Evolutionary conservation across 1,139 yeast species (phyloP).

Genomic region (Nakaseomyces glabratus): DNA sequence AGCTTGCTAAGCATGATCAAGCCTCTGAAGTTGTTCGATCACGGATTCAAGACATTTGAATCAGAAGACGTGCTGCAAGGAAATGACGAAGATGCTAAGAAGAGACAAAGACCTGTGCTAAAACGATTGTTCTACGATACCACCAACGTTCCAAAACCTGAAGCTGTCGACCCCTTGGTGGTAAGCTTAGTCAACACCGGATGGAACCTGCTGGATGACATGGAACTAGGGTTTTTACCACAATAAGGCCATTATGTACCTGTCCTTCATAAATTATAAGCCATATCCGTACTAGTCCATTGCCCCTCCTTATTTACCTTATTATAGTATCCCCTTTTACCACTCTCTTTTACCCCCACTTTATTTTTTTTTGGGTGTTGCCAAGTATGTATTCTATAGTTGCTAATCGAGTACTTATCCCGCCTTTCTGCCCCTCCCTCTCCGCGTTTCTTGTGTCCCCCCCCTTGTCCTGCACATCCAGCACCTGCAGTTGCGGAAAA

Average conservation of each 20-base stretch:
- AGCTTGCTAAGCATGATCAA: constrained; percentile 25
- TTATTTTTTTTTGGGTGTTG: too few relatives aligned
- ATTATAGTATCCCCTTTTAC: too few relatives aligned
- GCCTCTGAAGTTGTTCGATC: constrained; percentile 27
- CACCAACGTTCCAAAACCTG: constrained; percentile 1
- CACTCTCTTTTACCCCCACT: too few relatives aligned
- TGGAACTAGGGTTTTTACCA: constrained; percentile 28
- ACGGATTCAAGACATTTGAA: constrained; percentile 13
- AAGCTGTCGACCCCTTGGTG: constrained; percentile 12
- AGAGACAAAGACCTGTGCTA: constrained; percentile 4
- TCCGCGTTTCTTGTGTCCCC: too few relatives aligned
- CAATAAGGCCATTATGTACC: not conserved
- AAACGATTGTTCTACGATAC: constrained; percentile 8
- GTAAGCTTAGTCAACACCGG: constrained; percentile 20
- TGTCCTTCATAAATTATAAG: too few relatives aligned
- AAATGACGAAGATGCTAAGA: not conserved
- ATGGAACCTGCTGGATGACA: constrained; percentile 24
- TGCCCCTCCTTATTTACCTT: too few relatives aligned
- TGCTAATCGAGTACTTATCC: too few relatives aligned
- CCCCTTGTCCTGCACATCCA: too few relatives aligned
- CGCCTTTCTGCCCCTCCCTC: too few relatives aligned
- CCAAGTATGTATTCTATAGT: too few relatives aligned
- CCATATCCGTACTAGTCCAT: too few relatives aligned
- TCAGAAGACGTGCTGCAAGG: not conserved
- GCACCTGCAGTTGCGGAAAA: too few relatives aligned